Base-by-base conservation (phyloP, 2,329 filamentous ascomycete genomes). In the Hypoxylon sp. region DNA sequence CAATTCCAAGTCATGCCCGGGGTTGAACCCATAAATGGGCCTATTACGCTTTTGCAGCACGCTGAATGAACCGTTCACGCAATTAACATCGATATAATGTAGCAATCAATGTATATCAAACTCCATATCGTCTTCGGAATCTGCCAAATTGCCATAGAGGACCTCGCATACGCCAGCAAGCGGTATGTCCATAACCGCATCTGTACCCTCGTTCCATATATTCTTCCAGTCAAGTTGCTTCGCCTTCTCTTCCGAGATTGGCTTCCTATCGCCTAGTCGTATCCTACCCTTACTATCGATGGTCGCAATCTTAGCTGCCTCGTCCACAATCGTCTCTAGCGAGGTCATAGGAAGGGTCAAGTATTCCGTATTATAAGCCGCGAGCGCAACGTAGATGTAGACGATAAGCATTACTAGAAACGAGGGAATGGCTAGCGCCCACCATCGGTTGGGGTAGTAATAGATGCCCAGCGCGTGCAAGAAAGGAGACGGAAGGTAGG, bases 401-500 rank as follows among this genome's bases (percentile, higher is more conserved):
- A 96, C 86, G 34, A 98, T 85, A 49, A 90, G 82, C 86, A 96
- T 94, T 60, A 98, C 94, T 32, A 98, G 84, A 84, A 94, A 98
- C 5, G 92, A 91, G 0, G 96, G 96, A 13, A 98, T 89, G 1
- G 96, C 96, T 19, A 99, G 87, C 51, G 93, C 93, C 96, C 96
- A 99, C 96, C 96, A 99, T 51, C 96, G 89, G 79, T 98, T 94
- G 0, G 96, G 96, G 75, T 98, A 99, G 84, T 98, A 98, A 82
- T 94, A 91, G 63, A 99, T 97, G 19, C 96, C 95, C 62, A 99
- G 87, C 65, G 93, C 93, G 78, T 97, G 94, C 46, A 99, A 86
- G 78, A 98, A 94, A 0, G 94, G 94, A 23, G 92, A 93, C 0
- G 96, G 96, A 5, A 98, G 89, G 80, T 96, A 98, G 13, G 92